These are phyloP conservation scores for Amanita thiersii DNA, from an alignment of 768 basidiomycete genomes.

Conservation along the genomic window DNA sequence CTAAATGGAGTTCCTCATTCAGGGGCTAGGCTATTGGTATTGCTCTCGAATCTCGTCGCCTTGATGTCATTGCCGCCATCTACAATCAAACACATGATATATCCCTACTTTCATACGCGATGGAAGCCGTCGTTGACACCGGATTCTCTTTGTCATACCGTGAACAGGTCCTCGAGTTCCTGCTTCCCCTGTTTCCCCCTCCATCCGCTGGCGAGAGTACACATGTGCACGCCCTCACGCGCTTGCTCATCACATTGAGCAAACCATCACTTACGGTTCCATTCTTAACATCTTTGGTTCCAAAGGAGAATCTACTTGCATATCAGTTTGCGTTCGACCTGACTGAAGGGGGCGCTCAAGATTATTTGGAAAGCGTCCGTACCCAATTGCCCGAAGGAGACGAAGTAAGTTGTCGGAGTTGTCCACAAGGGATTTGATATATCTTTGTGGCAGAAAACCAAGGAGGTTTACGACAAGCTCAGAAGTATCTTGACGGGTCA, in stretches of 20 bases:
- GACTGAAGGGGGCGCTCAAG: constrained; percentile 89
- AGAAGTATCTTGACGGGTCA: constrained; percentile 83
- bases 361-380: constrained; percentile 77
- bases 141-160: constrained; percentile 83
- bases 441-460: constrained; percentile 37
- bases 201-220: constrained; percentile 65
- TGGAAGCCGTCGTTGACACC: constrained; percentile 87
- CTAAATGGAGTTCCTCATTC: constrained; percentile 9
- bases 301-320: constrained; percentile 66
- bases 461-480: constrained; percentile 63
- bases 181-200: constrained; percentile 81
- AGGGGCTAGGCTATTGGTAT: constrained; percentile 78
- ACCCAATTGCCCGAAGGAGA: constrained; percentile 61
- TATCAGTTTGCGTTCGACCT: constrained; percentile 97
- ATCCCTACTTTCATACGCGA: constrained; percentile 78
- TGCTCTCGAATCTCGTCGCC: constrained; percentile 82
- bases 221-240: constrained; percentile 76
- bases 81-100: constrained; percentile 71
- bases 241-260: constrained; percentile 84
- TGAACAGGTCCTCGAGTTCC: constrained; percentile 68
- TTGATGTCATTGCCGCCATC: constrained; percentile 79
- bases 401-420: constrained; percentile 33
- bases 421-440: not conserved
- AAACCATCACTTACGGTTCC: constrained; percentile 72
- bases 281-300: constrained; percentile 64